Evolutionary conservation across 164 flowering plant species (phyloP).

Genomic region (Vitis riparia): DNA sequence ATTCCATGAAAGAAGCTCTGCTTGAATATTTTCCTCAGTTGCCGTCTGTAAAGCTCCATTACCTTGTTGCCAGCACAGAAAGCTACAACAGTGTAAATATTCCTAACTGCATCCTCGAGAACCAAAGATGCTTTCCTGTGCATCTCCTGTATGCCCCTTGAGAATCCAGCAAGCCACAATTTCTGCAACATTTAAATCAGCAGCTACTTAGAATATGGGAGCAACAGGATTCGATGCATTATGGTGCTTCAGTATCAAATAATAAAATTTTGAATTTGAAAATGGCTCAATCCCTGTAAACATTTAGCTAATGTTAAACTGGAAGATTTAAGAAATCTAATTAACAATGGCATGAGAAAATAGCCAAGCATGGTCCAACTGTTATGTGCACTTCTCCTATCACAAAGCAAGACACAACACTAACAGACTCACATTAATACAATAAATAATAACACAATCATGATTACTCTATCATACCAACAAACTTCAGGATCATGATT

Average conservation of each 20-base stretch:
- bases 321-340: no score
- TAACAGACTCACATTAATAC: no score
- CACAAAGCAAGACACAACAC: no score
- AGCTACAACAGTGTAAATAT: constrained; percentile 95
- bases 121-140: constrained; percentile 94
- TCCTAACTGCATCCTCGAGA: constrained; percentile 97
- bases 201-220: constrained; percentile 1
- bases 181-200: constrained; percentile 54
- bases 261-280: neutral
- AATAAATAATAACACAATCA: no score
- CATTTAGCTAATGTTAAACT: no score
- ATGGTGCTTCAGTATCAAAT: neutral
- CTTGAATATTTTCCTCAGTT: constrained; percentile 66
- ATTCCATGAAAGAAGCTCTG: constrained; percentile 87
- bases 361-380: no score
- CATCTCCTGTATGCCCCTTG: constrained; percentile 98
- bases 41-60: constrained; percentile 87
- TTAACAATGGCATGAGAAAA: no score
- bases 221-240: neutral
- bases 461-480: no score
- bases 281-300: neutral
- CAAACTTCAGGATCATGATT: no score
- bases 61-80: constrained; percentile 97
- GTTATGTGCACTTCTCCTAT: no score
- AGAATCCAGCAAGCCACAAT: constrained; percentile 98